phyloP scores from a whole-genome alignment of 2,329 filamentous ascomycete species.

The Fusarium mexicanum region DNA sequence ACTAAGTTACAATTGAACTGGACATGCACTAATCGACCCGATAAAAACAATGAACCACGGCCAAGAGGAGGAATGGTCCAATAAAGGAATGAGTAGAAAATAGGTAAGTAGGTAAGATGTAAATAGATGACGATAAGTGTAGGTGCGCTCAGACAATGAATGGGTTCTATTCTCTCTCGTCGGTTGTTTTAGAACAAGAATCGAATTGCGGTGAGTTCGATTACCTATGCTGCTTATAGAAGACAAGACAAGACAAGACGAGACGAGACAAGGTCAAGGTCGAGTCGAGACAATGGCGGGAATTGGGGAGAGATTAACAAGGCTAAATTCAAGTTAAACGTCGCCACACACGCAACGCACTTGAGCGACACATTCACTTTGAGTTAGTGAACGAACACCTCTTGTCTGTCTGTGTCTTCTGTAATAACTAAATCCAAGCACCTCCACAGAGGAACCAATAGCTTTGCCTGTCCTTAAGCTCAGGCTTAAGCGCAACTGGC shows the following conservation, averaged over 20 bases:
- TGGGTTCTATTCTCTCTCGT: conserved; percentile 9
- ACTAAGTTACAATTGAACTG: conserved; percentile 14
- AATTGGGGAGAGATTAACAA: conserved; percentile 7
- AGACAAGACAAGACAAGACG: background rate
- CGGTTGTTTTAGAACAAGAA: conserved; percentile 20
- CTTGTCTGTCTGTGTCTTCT: background rate
- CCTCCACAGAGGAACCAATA: conserved; percentile 6
- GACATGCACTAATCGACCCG: conserved; percentile 1
- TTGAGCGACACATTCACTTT: background rate
- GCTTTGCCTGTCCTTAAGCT: conserved; percentile 11
- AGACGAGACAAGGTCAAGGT: background rate
- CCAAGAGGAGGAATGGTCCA: background rate
- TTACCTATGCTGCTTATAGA: background rate
- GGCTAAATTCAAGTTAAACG: conserved; percentile 2
- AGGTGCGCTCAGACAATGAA: conserved; percentile 12
- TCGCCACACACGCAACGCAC: conserved; percentile 25
- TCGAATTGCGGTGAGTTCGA: conserved; percentile 33
- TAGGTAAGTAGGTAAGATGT: background rate
- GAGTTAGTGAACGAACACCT: background rate
- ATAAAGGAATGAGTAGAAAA: background rate
- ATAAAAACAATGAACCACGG: conserved; percentile 2
- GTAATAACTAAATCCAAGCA: conserved; percentile 6
- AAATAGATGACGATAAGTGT: conserved; percentile 3
- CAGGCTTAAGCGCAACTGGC: conserved; percentile 29
- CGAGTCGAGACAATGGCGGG: background rate